Evolutionary conservation across 2,329 filamentous ascomycete species (phyloP).

Genomic region (Fusarium scirpi): DNA sequence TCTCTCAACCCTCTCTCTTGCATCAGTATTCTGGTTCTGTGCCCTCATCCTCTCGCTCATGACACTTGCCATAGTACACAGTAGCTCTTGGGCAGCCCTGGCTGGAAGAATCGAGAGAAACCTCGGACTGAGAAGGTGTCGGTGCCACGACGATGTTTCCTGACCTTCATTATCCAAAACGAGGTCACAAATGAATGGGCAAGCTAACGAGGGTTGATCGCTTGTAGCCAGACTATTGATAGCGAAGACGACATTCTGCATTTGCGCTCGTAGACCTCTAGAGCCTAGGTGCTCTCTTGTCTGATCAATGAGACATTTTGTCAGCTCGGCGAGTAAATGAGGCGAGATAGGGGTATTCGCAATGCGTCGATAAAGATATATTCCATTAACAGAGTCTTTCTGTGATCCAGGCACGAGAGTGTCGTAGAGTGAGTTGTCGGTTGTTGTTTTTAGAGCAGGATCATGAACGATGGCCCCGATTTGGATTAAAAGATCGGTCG

Average conservation of each 20-base stretch:
- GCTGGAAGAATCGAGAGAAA: constrained; percentile 49
- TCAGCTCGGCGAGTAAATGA: constrained; percentile 32
- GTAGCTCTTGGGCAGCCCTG: constrained; percentile 42
- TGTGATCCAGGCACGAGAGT: neutral
- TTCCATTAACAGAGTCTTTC: constrained; percentile 5
- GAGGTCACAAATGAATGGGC: constrained; percentile 48
- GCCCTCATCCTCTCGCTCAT: constrained; percentile 48
- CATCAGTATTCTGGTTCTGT: constrained; percentile 32
- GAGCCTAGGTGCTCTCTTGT: constrained; percentile 32
- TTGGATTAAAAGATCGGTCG: constrained; percentile 45
- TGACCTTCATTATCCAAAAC: constrained; percentile 44
- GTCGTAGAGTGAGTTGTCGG: neutral
- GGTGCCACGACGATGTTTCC: constrained; percentile 51
- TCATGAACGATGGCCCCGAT: constrained; percentile 35
- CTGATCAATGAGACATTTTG: constrained; percentile 34
- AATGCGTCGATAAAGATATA: constrained; percentile 30
- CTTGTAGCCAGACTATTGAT: constrained; percentile 43
- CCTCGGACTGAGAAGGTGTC: constrained; percentile 44
- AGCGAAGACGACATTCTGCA: constrained; percentile 31
- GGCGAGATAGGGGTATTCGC: neutral
- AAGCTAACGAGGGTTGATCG: constrained; percentile 49
- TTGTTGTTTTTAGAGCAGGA: constrained; percentile 5
- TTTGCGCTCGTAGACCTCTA: constrained; percentile 22
- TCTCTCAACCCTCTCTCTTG: neutral
- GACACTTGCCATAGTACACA: constrained; percentile 44